A percentile compares a stretch with the other conserved stretches of the same genome.
phyloP scores from a whole-genome alignment of 257 asterid species.

The Nicotiana undulata region DNA sequence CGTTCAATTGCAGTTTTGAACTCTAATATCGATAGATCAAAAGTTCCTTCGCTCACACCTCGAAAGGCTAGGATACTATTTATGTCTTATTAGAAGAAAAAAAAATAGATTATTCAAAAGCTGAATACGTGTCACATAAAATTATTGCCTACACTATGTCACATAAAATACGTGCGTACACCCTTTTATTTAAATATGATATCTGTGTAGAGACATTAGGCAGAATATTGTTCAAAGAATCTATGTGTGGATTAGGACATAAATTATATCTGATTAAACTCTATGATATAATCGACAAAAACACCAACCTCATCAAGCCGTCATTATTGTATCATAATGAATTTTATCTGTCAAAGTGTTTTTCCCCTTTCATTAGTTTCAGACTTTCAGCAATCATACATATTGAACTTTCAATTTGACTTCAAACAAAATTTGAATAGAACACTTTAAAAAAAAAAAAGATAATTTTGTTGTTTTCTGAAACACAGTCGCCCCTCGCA shows the following conservation, averaged over 20 bases:
- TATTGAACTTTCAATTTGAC: background rate
- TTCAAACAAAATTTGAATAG: background rate
- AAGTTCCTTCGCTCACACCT: background rate
- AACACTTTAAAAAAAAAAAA: background rate
- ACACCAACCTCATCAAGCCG: background rate
- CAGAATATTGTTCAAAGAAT: background rate
- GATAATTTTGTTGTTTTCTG: background rate
- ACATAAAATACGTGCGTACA: background rate
- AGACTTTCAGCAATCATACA: too few species aligned
- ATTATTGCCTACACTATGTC: background rate
- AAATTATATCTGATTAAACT: background rate
- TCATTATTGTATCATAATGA: background rate
- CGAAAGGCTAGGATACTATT: too few species aligned
- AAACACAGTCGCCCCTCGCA: background rate
- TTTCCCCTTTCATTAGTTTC: too few species aligned
- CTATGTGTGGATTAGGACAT: slow-evolving; percentile 1
- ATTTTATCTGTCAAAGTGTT: background rate
- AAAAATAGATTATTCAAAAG: background rate
- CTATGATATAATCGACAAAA: background rate
- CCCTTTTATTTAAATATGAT: background rate
- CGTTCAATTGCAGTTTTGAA: too few species aligned
- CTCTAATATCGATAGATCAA: background rate
- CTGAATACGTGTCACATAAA: too few species aligned
- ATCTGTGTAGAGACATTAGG: background rate
- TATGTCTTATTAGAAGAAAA: background rate